Percentiles rank a stretch among this genome's conserved stretches.
Conservation (phyloP, 1,284 basidiomycete species). For the Boletus sp. region DNA sequence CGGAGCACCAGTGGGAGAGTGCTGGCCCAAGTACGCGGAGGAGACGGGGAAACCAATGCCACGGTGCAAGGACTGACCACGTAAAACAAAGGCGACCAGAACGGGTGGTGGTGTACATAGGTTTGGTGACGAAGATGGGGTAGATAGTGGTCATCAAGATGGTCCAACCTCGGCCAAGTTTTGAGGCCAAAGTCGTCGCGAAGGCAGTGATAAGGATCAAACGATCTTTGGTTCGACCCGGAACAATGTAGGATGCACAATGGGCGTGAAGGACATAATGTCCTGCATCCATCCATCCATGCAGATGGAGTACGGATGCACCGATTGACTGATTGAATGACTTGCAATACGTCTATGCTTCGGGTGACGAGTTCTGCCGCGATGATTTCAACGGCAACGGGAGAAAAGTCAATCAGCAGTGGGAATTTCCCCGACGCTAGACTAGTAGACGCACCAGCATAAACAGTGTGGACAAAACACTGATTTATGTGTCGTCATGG, state of each 20-base stretch:
- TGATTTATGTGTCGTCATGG: background rate
- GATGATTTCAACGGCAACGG: background rate
- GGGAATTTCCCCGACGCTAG: background rate
- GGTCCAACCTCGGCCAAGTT: background rate
- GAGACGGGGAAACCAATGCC: background rate
- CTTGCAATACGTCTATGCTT: background rate
- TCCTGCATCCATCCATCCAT: no score
- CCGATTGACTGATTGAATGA: background rate
- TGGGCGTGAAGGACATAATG: no score
- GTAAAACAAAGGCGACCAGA: background rate
- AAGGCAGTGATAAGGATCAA: background rate
- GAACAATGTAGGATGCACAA: background rate
- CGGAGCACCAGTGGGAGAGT: background rate
- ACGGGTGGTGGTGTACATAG: background rate
- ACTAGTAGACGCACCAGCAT: conserved; percentile 11
- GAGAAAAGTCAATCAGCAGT: background rate
- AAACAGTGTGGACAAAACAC: background rate
- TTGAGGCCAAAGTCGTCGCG: background rate
- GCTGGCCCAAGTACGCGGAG: no score
- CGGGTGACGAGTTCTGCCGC: background rate
- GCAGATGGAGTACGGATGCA: background rate
- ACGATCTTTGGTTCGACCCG: background rate
- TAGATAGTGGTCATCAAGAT: background rate
- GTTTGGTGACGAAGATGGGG: background rate
- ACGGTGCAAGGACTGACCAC: background rate